Evolutionary conservation across 2,329 filamentous ascomycete species (phyloP), one percentile per base, ranked within the genome.

Genomic region (Phoma herbarum): DNA sequence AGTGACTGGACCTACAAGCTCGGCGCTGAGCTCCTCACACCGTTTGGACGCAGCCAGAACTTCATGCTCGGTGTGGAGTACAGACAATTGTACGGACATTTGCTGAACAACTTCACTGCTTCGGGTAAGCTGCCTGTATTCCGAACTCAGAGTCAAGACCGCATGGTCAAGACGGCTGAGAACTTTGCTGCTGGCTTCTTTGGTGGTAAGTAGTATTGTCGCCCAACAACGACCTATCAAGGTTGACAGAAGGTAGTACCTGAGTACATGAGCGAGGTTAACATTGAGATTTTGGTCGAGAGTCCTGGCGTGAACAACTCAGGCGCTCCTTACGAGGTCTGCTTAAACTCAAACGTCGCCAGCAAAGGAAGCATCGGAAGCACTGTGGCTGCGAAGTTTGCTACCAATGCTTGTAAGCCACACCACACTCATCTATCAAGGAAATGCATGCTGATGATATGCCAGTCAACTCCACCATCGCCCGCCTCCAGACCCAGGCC

Each of bases 31-130:
- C 63, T 74, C 5, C 64, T 74, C 0, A 74, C 70, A 0, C 70
- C 71, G 3, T 74, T 70, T 44, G 71, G 71, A 18, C 70, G 71
- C 43, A 67, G 67, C 49, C 68, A 82, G 62, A 72, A 77, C 49
- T 81, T 81, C 62, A 62, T 78, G 12, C 71, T 81, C 3, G 79
- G 79, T 9, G 62, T 80, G 12, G 69, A 72, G 51, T 73, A 80
- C 57, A 76, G 79, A 16, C 75, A 80, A 59, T 70, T 81, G n/a
- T 81, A 74, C 26, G 70, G 79, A 8, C 68, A 78, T 45, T 72
- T 81, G 12, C 75, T 81, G 41, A 81, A 80, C 60, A 81, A 81
- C 66, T 81, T 81, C 57, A 71, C 75, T n/a, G 70, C 60, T 39
- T 37, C 62, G 1, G 74, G 74, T 25, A 71, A 75, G 5, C 64